Conservation (phyloP, 169 alveolate genomes). For the Plasmodium berghei region DNA sequence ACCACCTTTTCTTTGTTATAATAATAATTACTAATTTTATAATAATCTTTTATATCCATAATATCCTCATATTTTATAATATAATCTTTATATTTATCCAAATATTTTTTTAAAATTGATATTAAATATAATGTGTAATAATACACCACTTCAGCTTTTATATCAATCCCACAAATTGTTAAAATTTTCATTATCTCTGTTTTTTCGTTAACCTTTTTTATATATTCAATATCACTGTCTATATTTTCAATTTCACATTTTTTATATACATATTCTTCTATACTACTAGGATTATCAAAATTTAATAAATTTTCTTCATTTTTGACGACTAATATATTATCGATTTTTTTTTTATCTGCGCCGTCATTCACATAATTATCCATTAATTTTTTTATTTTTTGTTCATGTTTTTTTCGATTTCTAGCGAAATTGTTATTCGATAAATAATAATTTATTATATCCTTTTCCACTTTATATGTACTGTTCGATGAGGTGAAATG, state of each 20-base stretch:
- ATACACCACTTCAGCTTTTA: slow-evolving; percentile 3
- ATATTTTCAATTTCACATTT: background rate
- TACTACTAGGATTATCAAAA: background rate
- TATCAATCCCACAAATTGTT: slow-evolving; percentile 32
- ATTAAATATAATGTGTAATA: slow-evolving; percentile 13
- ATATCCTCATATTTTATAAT: slow-evolving; percentile 34
- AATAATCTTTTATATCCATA: slow-evolving; percentile 12
- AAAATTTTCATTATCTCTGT: slow-evolving; percentile 22
- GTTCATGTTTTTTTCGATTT: slow-evolving; percentile 46
- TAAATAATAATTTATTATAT: slow-evolving; percentile 21
- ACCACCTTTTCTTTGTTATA: slow-evolving; percentile 18
- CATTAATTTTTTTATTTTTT: slow-evolving; percentile 8
- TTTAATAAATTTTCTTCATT: slow-evolving; percentile 12
- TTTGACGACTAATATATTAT: background rate
- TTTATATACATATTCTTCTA: slow-evolving; percentile 15
- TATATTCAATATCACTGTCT: background rate
- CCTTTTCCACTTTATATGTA: background rate
- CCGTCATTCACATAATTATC: background rate
- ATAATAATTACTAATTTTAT: slow-evolving; percentile 21
- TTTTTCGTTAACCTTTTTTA: background rate
- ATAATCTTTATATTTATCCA: slow-evolving; percentile 1
- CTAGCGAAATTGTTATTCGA: slow-evolving; percentile 4
- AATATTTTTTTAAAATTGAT: background rate
- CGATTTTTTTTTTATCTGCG: background rate
- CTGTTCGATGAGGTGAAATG: too few species aligned